phyloP scores from a whole-genome alignment of 1,139 yeast genomes.

The Sugiyamaella novakii region DNA sequence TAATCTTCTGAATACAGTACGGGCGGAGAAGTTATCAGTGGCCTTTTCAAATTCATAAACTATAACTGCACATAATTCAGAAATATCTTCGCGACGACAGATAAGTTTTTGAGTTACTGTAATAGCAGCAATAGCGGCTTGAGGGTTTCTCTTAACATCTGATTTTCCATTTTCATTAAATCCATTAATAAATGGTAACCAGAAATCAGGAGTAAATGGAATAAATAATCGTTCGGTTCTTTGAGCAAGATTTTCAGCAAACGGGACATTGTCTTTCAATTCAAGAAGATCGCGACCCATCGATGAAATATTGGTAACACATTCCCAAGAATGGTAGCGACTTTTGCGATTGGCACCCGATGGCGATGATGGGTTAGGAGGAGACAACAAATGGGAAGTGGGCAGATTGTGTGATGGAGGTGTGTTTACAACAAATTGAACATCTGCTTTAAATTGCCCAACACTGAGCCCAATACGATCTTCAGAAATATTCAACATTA shows the following conservation, averaged over 20 bases:
- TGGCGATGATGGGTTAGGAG: constrained; percentile 21
- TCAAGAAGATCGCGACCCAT: constrained; percentile 41
- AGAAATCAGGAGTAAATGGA: constrained; percentile 45
- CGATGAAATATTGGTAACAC: constrained; percentile 39
- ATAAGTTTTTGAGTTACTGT: constrained; percentile 41
- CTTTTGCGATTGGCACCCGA: constrained; percentile 11
- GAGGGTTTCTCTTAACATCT: constrained; percentile 35
- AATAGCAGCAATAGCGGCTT: constrained; percentile 42
- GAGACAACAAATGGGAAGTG: constrained; percentile 18
- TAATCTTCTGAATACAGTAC: constrained; percentile 41
- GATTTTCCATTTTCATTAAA: constrained; percentile 32
- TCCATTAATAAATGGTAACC: constrained; percentile 45
- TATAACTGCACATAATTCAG: constrained; percentile 36
- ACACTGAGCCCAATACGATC: constrained; percentile 21
- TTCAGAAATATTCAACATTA: constrained; percentile 34
- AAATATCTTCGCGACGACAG: constrained; percentile 10
- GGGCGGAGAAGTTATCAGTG: constrained; percentile 40
- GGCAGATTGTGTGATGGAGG: constrained; percentile 8
- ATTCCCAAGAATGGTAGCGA: constrained; percentile 36
- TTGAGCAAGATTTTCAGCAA: constrained; percentile 34
- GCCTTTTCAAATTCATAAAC: constrained; percentile 44
- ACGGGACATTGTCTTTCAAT: constrained; percentile 36
- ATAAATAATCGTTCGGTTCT: constrained; percentile 40
- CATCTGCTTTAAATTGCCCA: constrained; percentile 33
- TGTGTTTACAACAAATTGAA: constrained; percentile 32